phyloP scores from a whole-genome alignment of 768 basidiomycete genomes.

The Leccinum arenicola region DNA sequence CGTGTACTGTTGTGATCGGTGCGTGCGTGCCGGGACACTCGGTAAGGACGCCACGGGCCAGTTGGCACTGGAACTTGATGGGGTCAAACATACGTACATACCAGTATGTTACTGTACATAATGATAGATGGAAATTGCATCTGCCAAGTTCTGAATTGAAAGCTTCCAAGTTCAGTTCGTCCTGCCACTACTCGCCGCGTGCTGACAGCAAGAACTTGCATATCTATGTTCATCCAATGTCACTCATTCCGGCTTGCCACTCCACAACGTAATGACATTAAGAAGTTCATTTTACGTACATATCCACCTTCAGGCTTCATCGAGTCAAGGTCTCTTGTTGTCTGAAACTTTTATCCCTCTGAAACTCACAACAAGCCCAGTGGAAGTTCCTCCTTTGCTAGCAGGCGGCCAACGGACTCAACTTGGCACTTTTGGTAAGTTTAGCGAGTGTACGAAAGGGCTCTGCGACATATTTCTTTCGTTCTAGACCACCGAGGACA shows the following conservation, averaged over 20 bases:
- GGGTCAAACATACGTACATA: neutral
- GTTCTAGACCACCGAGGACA: neutral
- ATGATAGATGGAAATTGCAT: too few species aligned
- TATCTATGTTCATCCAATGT: neutral
- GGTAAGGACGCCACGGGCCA: neutral
- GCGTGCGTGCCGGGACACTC: neutral
- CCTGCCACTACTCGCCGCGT: neutral
- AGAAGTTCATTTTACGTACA: neutral
- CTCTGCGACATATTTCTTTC: neutral
- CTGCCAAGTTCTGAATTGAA: too few species aligned
- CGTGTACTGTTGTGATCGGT: conserved; percentile 2
- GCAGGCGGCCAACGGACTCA: neutral
- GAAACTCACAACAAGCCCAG: neutral
- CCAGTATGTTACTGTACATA: too few species aligned
- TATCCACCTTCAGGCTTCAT: neutral
- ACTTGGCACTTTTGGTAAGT: neutral
- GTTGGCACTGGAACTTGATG: neutral
- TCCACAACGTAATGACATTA: neutral
- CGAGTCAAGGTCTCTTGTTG: neutral
- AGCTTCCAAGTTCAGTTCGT: too few species aligned
- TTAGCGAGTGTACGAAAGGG: neutral
- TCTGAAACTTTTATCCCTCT: neutral
- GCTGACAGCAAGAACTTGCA: neutral
- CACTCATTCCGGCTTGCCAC: neutral
- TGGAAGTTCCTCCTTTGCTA: neutral